Base-by-base conservation (phyloP, 805 yeast genomes). In the Saccharomyces jurei region DNA sequence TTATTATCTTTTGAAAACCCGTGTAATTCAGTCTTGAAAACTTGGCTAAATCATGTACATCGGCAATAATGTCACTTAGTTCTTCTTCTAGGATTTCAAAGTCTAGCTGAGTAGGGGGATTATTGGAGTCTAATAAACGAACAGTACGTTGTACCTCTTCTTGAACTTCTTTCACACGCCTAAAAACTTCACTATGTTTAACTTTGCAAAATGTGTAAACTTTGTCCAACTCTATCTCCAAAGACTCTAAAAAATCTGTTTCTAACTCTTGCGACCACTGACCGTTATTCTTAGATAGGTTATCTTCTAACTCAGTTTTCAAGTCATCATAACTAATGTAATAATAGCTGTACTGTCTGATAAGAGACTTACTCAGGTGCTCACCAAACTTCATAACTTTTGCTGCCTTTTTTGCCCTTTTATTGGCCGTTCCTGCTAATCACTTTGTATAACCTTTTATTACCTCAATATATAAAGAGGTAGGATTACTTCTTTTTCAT, bases 41-140 rank as follows among this genome's bases (percentile, higher is more conserved):
- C 70, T 92, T 92, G 60, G 96, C 96, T 65, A 94, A 79, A 71
- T 94, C 99, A 67, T 94, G 97, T 48, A 94, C 97, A 73, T 91
- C 97, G 25, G 97, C 97, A 71, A 94, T 91, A 63, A 94, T 84
- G 63, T 91, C 97, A 54, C 85, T 79, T 55, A 87, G 72, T 61
- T 86, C 91, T 56, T 84, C 87, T 68, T 87, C 94, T 53, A 87
- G 72, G 54, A 81, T 84, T 60, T 84, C 86, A 61, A 84, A 87
- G 65, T 84, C 88, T 63, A 83, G 79, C 66, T 84, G 87, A 57
- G 75, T 68, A n/a, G 79, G 76, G 1, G 82, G 80, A 41, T 46
- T 49, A 62, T 72, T 79, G 1, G 77, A 62, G 49, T 79, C 79
- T 41, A 83, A 74, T 8, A 80, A 79, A 41, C 78, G 77, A 21